phyloP scores from a whole-genome alignment of 2,329 filamentous ascomycete genomes.

The Diatrype stigma region DNA sequence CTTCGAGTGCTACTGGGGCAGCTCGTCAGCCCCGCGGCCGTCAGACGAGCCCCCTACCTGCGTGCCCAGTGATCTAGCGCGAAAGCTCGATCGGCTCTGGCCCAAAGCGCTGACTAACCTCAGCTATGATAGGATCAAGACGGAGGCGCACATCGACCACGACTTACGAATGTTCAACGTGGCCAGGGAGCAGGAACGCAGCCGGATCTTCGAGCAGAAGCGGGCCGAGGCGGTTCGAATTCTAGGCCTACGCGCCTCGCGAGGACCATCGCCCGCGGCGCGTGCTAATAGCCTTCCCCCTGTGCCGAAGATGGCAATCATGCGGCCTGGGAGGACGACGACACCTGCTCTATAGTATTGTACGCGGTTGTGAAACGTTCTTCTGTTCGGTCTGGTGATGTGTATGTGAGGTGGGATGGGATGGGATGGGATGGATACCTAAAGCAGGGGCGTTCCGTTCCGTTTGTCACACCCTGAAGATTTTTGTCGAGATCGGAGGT shows the following conservation, averaged over 20 bases:
- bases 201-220: slow-evolving; percentile 44
- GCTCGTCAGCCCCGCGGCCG: slow-evolving; percentile 41
- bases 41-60: slow-evolving; percentile 31
- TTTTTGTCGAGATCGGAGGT: no score
- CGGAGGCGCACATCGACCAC: slow-evolving; percentile 42
- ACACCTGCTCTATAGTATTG: neutral
- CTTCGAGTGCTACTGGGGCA: slow-evolving; percentile 55
- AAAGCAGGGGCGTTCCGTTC: no score
- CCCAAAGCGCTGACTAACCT: slow-evolving; percentile 41
- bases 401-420: no score
- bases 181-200: slow-evolving; percentile 45
- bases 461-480: no score
- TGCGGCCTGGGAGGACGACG: neutral
- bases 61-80: slow-evolving; percentile 35
- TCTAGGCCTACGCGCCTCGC: slow-evolving; percentile 23
- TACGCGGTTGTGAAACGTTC: neutral
- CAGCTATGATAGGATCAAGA: slow-evolving; percentile 35
- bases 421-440: no score
- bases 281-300: slow-evolving; percentile 9
- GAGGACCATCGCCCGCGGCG: slow-evolving; percentile 13
- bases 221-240: slow-evolving; percentile 42
- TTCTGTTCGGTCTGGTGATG: no score
- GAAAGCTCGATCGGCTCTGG: slow-evolving; percentile 46
- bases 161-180: slow-evolving; percentile 37
- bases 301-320: slow-evolving; percentile 5